Base-by-base conservation (phyloP, 352 stramenopile species). In the Globisporangium echinulatum region DNA sequence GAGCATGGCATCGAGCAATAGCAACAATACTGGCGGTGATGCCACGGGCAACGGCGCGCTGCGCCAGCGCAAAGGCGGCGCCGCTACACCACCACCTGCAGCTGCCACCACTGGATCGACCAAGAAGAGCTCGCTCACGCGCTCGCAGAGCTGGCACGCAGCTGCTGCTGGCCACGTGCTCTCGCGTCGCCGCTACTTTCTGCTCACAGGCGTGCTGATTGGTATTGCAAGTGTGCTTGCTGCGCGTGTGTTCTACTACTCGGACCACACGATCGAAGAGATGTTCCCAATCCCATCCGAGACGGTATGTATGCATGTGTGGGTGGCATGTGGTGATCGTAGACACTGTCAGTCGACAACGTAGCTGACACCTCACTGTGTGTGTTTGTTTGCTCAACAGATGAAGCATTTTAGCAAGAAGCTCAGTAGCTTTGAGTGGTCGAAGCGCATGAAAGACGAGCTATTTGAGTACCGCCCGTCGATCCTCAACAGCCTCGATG, bases 371-470 rank as follows among this genome's bases (percentile, higher is more conserved):
- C 3, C 7, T 47, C 19, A 1, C 4, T 50, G 15, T 17, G 11
- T n/a, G 5, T 54, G n/a, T 42, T 15, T 49, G n/a, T 49, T 54
- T 11, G n/a, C 33, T 47, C 4, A 38, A 40, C 38, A 79, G 60
- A 71, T 92, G 56, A 66, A 74, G 40, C 67, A 64, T 44, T 58
- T 90, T 2, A 67, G 77, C 7, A 75, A 87, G 42, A 78, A 84
- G 69, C 83, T 89, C 63, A 80, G 74, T 56, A 74, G 58, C 54
- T 67, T 83, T 36, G 85, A 88, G 56, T 90, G 79, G 79, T 83
- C 78, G 7, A 77, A 79, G 55, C 81, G 79, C 56, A 66, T 88
- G 38, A 75, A 70, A 14, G 82, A 90, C 25, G 82, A 92, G 47
- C 68, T 92, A 5, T 85, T 90, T 52, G 79, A 90, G 62, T 77